phyloP scores from a whole-genome alignment of 768 basidiomycete genomes.

The Tephrocybe rancida region DNA sequence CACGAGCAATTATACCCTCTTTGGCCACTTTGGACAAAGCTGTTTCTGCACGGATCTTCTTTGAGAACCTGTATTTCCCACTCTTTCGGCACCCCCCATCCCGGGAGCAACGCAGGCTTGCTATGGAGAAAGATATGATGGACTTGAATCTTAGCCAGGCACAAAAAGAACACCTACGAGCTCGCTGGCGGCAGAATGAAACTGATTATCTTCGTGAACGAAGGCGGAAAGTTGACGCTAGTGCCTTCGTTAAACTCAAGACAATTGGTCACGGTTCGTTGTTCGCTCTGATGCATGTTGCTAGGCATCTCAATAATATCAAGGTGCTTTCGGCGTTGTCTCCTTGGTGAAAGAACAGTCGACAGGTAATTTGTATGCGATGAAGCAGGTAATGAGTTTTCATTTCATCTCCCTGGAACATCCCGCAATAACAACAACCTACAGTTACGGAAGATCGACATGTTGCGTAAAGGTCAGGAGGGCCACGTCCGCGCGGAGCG shows the following conservation, averaged over 20 bases:
- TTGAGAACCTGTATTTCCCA: slow-evolving; percentile 88
- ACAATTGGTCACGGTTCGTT: slow-evolving; percentile 88
- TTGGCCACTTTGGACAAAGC: slow-evolving; percentile 92
- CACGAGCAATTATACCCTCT: slow-evolving; percentile 77
- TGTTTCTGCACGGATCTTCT: slow-evolving; percentile 90
- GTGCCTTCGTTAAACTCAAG: slow-evolving; percentile 87
- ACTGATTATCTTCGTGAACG: slow-evolving; percentile 87
- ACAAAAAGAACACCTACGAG: slow-evolving; percentile 73
- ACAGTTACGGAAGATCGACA: slow-evolving; percentile 85
- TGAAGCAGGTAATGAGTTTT: slow-evolving; percentile 80
- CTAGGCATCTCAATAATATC: background rate
- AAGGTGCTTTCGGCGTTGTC: slow-evolving; percentile 80
- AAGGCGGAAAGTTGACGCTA: slow-evolving; percentile 80
- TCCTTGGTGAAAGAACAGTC: slow-evolving; percentile 85
- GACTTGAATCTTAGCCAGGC: slow-evolving; percentile 68
- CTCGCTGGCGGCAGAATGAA: slow-evolving; percentile 85
- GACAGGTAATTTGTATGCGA: slow-evolving; percentile 84
- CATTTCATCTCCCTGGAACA: slow-evolving; percentile 11
- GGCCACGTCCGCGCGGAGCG: slow-evolving; percentile 96
- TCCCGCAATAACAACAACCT: slow-evolving; percentile 21
- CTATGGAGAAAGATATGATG: slow-evolving; percentile 88
- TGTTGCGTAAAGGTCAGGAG: slow-evolving; percentile 96
- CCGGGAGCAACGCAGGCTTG: slow-evolving; percentile 80
- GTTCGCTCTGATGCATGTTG: slow-evolving; percentile 13
- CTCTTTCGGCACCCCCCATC: slow-evolving; percentile 84